These are phyloP conservation scores for Eimeria sp. DNA, from an alignment of 169 alveolate species.

Conservation along the genomic window DNA sequence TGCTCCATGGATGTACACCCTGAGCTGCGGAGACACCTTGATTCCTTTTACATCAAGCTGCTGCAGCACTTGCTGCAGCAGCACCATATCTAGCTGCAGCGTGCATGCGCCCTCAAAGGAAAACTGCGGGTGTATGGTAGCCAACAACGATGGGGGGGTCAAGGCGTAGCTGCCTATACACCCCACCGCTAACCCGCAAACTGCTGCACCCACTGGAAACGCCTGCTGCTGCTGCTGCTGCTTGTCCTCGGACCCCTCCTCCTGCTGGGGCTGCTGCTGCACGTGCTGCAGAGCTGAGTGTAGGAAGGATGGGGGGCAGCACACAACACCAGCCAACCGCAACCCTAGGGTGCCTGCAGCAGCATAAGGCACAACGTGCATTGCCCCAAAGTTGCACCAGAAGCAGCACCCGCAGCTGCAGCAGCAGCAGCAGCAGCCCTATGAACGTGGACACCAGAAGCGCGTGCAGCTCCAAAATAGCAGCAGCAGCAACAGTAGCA, in stretches of 20 bases:
- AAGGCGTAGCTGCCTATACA: slow-evolving; percentile 49
- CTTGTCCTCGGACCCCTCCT: background rate
- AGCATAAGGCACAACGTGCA: background rate
- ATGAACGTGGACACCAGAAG: too few relatives aligned
- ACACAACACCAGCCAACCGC: slow-evolving; percentile 33
- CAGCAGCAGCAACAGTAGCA: too few relatives aligned
- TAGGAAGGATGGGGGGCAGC: slow-evolving; percentile 40
- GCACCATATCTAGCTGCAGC: slow-evolving; percentile 17
- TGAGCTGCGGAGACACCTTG: background rate
- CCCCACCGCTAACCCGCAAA: slow-evolving; percentile 23
- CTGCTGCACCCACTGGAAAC: slow-evolving; percentile 40
- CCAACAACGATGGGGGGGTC: background rate
- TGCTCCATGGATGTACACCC: slow-evolving; percentile 8
- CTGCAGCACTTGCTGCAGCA: slow-evolving; percentile 51
- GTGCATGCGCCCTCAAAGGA: slow-evolving; percentile 50
- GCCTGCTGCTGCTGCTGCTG: background rate
- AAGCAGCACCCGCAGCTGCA: background rate
- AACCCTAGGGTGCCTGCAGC: slow-evolving; percentile 21
- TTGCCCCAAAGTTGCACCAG: background rate
- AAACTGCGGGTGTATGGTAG: background rate
- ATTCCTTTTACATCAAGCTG: slow-evolving; percentile 13
- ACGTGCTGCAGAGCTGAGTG: slow-evolving; percentile 26
- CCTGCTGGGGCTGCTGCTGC: slow-evolving; percentile 36
- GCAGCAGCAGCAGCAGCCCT: background rate
- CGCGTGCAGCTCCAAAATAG: too few relatives aligned